Conservation (phyloP, 192 early-diverging fungal species). For the Podila horticola region DNA sequence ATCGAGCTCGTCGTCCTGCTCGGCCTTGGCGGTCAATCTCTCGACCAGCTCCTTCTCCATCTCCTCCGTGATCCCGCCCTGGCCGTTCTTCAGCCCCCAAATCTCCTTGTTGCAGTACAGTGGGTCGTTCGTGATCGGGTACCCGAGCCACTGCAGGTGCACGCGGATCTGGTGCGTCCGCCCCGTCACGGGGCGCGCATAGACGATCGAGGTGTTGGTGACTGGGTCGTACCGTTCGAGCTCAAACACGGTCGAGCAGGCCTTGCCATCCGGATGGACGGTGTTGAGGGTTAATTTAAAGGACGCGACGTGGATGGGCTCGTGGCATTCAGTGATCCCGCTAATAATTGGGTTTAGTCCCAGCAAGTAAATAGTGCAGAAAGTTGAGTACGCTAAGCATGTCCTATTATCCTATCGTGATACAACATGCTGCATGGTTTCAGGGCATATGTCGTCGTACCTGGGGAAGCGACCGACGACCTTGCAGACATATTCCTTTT, state of each 20-base stretch:
- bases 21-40: slow-evolving; percentile 34
- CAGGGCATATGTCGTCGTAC: slow-evolving; percentile 25
- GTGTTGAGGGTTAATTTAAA: slow-evolving; percentile 91
- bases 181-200: slow-evolving; percentile 88
- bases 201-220: slow-evolving; percentile 73
- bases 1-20: slow-evolving; percentile 31
- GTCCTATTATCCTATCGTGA: too few relatives aligned
- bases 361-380: not conserved
- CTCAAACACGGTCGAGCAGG: slow-evolving; percentile 83
- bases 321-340: slow-evolving; percentile 68
- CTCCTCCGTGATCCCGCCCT: slow-evolving; percentile 53
- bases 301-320: slow-evolving; percentile 87
- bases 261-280: slow-evolving; percentile 86
- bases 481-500: slow-evolving; percentile 90
- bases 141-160: slow-evolving; percentile 92
- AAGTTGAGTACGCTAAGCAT: not conserved
- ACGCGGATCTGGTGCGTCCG: slow-evolving; percentile 98
- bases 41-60: slow-evolving; percentile 35
- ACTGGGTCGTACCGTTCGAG: slow-evolving; percentile 68
- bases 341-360: slow-evolving; percentile 31
- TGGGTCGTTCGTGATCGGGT: slow-evolving; percentile 96
- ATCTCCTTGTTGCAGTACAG: slow-evolving; percentile 79
- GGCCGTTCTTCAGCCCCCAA: slow-evolving; percentile 75
- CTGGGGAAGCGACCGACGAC: slow-evolving; percentile 90
- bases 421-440: too few relatives aligned